Conservation (phyloP, 148 eudicot species). For the Bassia scoparia region DNA sequence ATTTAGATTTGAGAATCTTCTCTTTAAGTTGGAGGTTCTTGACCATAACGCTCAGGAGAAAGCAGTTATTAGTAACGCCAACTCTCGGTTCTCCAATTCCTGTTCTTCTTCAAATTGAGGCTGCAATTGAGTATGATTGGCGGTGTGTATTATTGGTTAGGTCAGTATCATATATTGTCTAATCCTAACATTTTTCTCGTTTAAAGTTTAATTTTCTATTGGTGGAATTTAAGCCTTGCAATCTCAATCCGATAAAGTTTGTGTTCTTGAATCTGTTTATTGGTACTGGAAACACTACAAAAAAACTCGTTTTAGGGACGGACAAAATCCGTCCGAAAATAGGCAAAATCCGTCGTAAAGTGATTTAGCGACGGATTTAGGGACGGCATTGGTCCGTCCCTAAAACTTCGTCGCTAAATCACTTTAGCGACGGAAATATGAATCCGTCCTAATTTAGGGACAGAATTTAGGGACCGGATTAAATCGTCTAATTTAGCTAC, state of each 20-base stretch:
- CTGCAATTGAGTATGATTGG: constrained; percentile 61
- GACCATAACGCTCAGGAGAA: constrained; percentile 92
- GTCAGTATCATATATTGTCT: background rate
- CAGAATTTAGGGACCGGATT: too few species aligned
- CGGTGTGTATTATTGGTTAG: background rate
- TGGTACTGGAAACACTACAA: constrained; percentile 85
- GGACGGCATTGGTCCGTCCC: too few species aligned
- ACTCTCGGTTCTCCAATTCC: constrained; percentile 79
- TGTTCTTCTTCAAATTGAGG: constrained; percentile 71
- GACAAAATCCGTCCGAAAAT: too few species aligned
- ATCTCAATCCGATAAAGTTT: constrained; percentile 49
- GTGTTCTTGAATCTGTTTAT: constrained; percentile 69
- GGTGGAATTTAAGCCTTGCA: constrained; percentile 57
- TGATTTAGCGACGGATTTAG: too few species aligned
- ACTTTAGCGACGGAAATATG: too few species aligned
- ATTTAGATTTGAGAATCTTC: constrained; percentile 63
- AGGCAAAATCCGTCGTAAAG: too few species aligned
- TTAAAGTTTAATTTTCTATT: constrained; percentile 6
- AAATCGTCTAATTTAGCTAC: too few species aligned
- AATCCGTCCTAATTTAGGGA: too few species aligned
- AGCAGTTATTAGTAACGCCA: constrained; percentile 82
- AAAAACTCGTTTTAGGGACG: too few species aligned
- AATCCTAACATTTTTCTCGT: background rate
- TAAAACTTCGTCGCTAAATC: too few species aligned
- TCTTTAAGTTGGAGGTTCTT: constrained; percentile 80